Evolutionary conservation across 495 filamentous ascomycete species (phyloP).

Genomic region (Bacidia rubella): DNA sequence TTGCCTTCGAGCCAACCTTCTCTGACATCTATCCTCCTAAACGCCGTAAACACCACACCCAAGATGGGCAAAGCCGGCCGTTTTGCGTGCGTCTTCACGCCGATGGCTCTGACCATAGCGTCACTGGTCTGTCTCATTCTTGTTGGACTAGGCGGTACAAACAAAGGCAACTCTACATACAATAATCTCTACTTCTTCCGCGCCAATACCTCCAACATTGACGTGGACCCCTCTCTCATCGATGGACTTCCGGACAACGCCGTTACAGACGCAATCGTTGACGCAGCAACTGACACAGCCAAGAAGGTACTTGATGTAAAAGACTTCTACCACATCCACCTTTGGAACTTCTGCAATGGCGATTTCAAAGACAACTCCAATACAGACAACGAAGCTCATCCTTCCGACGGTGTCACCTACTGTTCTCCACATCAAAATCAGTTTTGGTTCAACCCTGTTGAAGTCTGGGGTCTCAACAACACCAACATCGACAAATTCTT

Average conservation of each 20-base stretch:
- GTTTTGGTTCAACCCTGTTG: slow-evolving; percentile 65
- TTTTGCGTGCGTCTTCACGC: slow-evolving; percentile 67
- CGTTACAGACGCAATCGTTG: slow-evolving; percentile 32
- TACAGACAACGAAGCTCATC: slow-evolving; percentile 24
- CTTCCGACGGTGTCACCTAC: slow-evolving; percentile 26
- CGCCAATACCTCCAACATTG: slow-evolving; percentile 30
- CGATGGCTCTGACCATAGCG: slow-evolving; percentile 60
- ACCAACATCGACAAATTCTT: slow-evolving; percentile 42
- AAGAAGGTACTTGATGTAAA: slow-evolving; percentile 43
- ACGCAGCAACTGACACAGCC: slow-evolving; percentile 20
- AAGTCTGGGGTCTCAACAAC: slow-evolving; percentile 47
- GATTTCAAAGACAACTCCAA: slow-evolving; percentile 36
- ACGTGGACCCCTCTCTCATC: slow-evolving; percentile 9
- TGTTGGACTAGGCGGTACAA: slow-evolving; percentile 57
- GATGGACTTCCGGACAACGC: slow-evolving; percentile 24
- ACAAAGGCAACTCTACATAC: slow-evolving; percentile 38
- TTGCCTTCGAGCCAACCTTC: no score
- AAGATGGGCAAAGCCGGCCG: slow-evolving; percentile 62
- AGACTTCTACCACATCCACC: slow-evolving; percentile 66
- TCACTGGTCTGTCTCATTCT: slow-evolving; percentile 60
- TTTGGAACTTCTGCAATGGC: slow-evolving; percentile 80
- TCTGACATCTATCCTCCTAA: background rate
- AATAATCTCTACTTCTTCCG: slow-evolving; percentile 58
- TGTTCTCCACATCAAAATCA: slow-evolving; percentile 46
- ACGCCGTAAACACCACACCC: slow-evolving; percentile 9